Conservation (phyloP, 164 flowering plant species). For the Vitis labrusca region DNA sequence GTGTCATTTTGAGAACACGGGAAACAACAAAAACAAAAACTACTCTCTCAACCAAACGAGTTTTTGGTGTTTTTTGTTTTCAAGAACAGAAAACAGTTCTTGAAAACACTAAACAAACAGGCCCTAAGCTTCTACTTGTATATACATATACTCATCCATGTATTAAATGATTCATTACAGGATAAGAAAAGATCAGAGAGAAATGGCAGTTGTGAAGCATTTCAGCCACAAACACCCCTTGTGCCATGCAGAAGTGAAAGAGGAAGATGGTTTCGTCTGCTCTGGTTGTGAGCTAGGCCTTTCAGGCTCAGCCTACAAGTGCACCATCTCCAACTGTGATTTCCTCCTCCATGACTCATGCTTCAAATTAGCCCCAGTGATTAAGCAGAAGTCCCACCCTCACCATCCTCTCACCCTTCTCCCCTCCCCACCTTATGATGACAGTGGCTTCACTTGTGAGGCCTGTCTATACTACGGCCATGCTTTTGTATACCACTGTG, state of each 20-base stretch:
- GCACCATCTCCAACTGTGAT: conserved; percentile 4
- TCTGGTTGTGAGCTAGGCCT: conserved; percentile 11
- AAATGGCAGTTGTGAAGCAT: conserved; percentile 2
- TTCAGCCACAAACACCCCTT: conserved; percentile 10
- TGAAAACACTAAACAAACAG: no score
- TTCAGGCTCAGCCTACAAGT: conserved; percentile 6
- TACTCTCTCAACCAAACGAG: no score
- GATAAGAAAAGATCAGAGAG: no score
- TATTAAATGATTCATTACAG: no score
- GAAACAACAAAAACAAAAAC: no score
- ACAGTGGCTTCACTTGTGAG: not conserved
- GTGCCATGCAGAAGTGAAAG: not conserved
- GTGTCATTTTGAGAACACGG: no score
- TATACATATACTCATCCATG: no score
- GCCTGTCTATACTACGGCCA: conserved; percentile 11
- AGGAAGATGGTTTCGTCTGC: conserved; percentile 1
- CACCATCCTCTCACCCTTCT: conserved; percentile 7
- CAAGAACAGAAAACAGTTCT: no score
- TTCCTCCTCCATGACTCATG: conserved; percentile 10
- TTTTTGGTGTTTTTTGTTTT: no score
- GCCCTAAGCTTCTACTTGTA: no score
- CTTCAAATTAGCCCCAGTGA: not conserved
- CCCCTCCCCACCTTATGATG: conserved; percentile 1
- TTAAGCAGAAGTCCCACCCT: conserved; percentile 8
- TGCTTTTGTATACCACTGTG: conserved; percentile 5